phyloP scores from a whole-genome alignment of 306 rosid genomes.

The Begonia peltatifolia region DNA sequence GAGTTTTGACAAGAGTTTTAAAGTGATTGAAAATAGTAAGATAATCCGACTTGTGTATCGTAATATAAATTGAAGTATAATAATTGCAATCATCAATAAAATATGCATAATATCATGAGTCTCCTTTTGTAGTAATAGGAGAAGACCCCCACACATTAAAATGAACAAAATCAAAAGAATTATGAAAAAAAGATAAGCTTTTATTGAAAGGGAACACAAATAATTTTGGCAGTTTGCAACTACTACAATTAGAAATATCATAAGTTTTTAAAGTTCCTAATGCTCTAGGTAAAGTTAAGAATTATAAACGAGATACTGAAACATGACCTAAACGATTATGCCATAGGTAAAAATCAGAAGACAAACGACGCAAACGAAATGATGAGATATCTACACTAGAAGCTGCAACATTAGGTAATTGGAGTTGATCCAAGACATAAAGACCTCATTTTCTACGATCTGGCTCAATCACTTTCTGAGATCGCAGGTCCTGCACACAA shows the following conservation, averaged over 20 bases:
- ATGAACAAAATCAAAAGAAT: not conserved
- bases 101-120: not conserved
- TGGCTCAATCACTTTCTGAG: too few relatives aligned
- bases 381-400: too few relatives aligned
- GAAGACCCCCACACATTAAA: not conserved
- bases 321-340: too few relatives aligned
- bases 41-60: not conserved
- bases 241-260: not conserved
- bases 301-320: too few relatives aligned
- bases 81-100: not conserved
- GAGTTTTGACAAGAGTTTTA: not conserved
- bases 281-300: too few relatives aligned
- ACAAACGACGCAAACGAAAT: too few relatives aligned
- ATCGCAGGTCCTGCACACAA: too few relatives aligned
- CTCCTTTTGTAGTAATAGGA: not conserved
- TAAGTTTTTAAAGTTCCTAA: not conserved
- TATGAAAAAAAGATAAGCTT: not conserved
- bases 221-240: not conserved
- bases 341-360: too few relatives aligned
- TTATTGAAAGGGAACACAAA: not conserved
- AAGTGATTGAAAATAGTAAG: not conserved
- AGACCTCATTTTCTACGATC: too few relatives aligned
- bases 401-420: too few relatives aligned
- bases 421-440: too few relatives aligned
- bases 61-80: too few relatives aligned